These are phyloP conservation scores for Eucalyptus regnans DNA, from an alignment of 345 rosid genomes.

Conservation along the genomic window DNA sequence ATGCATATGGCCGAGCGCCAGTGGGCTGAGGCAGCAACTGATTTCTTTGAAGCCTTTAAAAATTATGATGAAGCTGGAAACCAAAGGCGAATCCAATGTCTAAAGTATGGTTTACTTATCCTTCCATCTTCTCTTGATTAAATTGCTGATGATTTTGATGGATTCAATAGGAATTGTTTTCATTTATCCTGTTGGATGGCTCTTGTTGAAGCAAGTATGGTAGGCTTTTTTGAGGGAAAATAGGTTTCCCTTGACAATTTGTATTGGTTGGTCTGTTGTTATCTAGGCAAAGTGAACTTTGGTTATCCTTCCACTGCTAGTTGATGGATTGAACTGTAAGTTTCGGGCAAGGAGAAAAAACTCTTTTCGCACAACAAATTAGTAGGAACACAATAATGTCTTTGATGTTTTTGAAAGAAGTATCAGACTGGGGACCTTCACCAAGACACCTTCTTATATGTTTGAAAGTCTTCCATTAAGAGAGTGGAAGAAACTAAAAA, in stretches of 20 bases:
- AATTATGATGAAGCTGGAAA: conserved; percentile 99
- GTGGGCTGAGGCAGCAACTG: conserved; percentile 99
- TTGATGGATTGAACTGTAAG: background rate
- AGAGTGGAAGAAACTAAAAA: background rate
- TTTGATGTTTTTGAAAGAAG: background rate
- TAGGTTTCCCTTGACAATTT: background rate
- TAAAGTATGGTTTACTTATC: conserved; percentile 50
- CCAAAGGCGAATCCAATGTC: conserved; percentile 95
- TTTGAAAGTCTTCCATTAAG: background rate
- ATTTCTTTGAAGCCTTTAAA: conserved; percentile 99
- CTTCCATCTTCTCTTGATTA: background rate
- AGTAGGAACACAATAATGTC: background rate
- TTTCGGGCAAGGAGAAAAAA: background rate
- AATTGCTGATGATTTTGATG: background rate
- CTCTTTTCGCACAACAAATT: background rate
- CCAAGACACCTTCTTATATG: background rate
- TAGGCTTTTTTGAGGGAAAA: background rate
- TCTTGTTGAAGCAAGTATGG: background rate
- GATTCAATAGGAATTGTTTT: background rate
- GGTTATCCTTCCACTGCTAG: background rate
- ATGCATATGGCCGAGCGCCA: conserved; percentile 99
- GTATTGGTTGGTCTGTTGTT: background rate
- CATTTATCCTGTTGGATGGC: background rate
- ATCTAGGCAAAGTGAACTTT: background rate
- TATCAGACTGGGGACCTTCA: background rate